Evolutionary conservation across 176 grass and related monocot genomes (phyloP).

Genomic region (Rhynchospora pubera): DNA sequence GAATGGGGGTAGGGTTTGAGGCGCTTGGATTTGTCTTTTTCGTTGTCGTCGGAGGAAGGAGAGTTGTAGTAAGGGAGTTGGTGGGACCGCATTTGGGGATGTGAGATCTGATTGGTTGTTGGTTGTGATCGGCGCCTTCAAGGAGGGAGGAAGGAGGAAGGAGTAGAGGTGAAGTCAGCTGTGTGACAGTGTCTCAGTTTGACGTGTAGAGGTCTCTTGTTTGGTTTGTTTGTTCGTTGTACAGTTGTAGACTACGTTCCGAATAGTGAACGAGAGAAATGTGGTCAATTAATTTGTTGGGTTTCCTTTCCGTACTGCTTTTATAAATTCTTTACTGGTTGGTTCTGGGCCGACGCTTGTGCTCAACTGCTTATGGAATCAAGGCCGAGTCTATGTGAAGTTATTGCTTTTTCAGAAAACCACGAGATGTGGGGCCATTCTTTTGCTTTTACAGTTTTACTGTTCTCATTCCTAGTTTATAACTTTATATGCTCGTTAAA

Average conservation of each 20-base stretch:
- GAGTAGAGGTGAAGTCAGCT: neutral
- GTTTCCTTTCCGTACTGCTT: neutral
- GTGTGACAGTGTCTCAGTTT: neutral
- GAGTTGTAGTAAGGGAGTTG: constrained; percentile 37
- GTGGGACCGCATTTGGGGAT: constrained; percentile 49
- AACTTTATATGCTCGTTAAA: neutral
- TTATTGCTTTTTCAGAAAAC: neutral
- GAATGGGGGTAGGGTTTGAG: constrained; percentile 17
- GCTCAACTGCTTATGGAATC: neutral
- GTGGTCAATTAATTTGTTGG: neutral
- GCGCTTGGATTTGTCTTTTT: constrained; percentile 61
- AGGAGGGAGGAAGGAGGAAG: neutral
- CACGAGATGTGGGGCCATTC: neutral
- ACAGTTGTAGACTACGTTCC: no score
- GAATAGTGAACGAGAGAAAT: neutral
- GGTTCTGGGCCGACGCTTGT: neutral
- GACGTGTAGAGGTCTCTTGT: neutral
- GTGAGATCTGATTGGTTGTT: constrained; percentile 27
- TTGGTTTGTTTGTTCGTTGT: no score
- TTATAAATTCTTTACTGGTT: neutral
- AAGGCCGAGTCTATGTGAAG: neutral
- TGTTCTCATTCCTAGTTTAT: neutral
- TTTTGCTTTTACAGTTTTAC: neutral
- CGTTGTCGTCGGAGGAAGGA: constrained; percentile 32
- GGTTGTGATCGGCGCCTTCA: neutral